Conservation (phyloP, 208 protist genomes). For the Acanthamoeba lenticulata region DNA sequence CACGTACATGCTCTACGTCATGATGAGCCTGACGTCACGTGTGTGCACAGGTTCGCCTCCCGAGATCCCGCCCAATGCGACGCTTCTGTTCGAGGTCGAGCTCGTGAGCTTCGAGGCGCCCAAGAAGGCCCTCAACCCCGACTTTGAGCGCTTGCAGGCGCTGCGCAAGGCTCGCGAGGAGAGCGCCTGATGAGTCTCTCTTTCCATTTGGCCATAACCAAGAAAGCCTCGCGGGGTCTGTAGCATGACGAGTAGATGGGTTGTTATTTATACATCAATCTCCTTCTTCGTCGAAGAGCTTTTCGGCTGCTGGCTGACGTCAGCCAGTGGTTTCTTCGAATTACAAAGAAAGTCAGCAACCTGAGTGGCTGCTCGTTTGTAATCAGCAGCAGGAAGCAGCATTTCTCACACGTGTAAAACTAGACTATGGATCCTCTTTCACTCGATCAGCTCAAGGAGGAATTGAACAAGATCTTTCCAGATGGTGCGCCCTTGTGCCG, state of each 20-base stretch:
- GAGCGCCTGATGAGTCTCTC: neutral
- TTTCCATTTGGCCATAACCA: too few relatives aligned
- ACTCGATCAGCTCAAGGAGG: conserved; percentile 38
- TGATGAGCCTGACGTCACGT: neutral
- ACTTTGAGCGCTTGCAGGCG: neutral
- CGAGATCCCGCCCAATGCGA: conserved; percentile 52
- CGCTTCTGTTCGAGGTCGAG: conserved; percentile 41
- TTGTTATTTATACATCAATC: too few relatives aligned
- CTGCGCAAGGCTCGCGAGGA: neutral
- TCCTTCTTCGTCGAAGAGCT: too few relatives aligned
- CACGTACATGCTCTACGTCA: neutral
- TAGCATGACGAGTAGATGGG: too few relatives aligned
- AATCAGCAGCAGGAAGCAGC: neutral
- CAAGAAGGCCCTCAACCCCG: conserved; percentile 26
- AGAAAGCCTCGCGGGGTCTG: too few relatives aligned
- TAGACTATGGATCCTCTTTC: neutral
- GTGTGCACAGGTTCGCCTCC: neutral
- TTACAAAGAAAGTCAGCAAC: neutral
- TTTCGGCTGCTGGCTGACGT: neutral
- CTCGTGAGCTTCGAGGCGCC: conserved; percentile 40
- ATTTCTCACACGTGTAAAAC: neutral
- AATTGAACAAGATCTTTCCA: conserved; percentile 33
- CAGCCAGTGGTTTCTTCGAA: neutral
- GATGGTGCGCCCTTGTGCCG: conserved; percentile 7
- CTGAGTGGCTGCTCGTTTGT: neutral